These are phyloP conservation scores for Gynostemma pentaphyllum DNA, from an alignment of 306 rosid genomes.

Conservation along the genomic window DNA sequence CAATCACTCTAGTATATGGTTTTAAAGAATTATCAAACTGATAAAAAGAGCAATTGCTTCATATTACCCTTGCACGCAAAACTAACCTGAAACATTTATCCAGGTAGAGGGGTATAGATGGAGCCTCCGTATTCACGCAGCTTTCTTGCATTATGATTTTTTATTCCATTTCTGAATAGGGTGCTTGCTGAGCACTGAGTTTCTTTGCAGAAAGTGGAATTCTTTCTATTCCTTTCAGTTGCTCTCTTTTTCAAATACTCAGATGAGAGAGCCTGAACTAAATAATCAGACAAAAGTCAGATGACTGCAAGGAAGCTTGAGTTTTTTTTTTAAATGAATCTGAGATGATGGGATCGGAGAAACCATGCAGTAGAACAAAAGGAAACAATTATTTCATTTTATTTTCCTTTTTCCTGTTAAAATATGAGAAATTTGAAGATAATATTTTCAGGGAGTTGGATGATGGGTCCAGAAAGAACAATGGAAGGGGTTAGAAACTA, in stretches of 20 bases:
- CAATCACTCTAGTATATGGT: no score
- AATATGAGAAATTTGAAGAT: background rate
- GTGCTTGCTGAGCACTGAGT: constrained; percentile 48
- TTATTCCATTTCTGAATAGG: constrained; percentile 57
- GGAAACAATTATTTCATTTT: background rate
- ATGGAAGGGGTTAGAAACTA: background rate
- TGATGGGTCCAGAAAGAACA: background rate
- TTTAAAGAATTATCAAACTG: no score
- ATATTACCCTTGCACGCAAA: background rate
- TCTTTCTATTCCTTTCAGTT: constrained; percentile 17
- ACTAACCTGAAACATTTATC: background rate
- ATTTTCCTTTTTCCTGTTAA: background rate
- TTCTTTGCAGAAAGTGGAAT: constrained; percentile 18
- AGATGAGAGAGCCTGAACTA: constrained; percentile 72
- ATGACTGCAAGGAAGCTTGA: constrained; percentile 9
- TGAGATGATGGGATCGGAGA: background rate
- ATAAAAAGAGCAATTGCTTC: background rate
- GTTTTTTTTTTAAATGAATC: background rate
- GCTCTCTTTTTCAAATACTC: constrained; percentile 54
- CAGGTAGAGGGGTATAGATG: background rate
- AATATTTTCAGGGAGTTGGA: background rate
- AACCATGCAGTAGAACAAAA: background rate
- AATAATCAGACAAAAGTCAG: constrained; percentile 11
- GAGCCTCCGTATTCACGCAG: constrained; percentile 29
- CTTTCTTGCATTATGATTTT: constrained; percentile 42